Base-by-base conservation (phyloP, 2,329 filamentous ascomycete species). In the Kalmusia sp. region DNA sequence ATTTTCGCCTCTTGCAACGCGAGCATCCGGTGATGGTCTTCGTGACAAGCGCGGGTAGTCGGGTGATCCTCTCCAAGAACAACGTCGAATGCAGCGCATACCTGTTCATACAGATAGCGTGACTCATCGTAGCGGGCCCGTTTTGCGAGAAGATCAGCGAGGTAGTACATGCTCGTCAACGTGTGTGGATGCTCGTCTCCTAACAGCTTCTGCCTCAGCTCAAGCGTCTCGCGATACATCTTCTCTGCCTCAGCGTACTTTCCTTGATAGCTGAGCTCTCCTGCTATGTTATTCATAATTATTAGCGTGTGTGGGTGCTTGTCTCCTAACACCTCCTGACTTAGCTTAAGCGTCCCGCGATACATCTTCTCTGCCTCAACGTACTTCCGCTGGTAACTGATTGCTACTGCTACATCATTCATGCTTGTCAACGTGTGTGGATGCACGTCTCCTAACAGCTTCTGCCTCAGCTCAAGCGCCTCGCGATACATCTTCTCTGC, bases 11-110 rank as follows among this genome's bases (percentile, higher is more conserved):
- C 19, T 31, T 37, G 22, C 11, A 21, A 41, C 22, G 17, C 39
- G 33, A 39, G 34, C 46, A 19, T 12, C 17, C 30, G 17, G 3
- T 22, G 24, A 37, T 53, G 51, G 30, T 53, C 34, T 34, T 52
- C n/a, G 24, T 15, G 28, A 50, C 54, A 57, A 24, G 45, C 49
- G 17, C 30, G 45, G 11, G 54, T 57, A 46, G 44, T 47, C 4
- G 41, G 48, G 34, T 54, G 54, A 39, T 49, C 31, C 21, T 17
- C 17, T n/a, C 54, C 54, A 43, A 57, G 51, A 11, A 30, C 39
- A 34, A 15, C 33, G 6, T 40, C 6, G 41, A 38, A 57, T 14
- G 28, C 51, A 38, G 40, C 39, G 40, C 47, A 54, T 35, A 51
- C 51, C 46, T 35, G 48, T 28, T 51, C 25, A 37, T 47, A 54